Conservation (phyloP, 805 yeast genomes). For the Schwanniomyces polymorphus region DNA sequence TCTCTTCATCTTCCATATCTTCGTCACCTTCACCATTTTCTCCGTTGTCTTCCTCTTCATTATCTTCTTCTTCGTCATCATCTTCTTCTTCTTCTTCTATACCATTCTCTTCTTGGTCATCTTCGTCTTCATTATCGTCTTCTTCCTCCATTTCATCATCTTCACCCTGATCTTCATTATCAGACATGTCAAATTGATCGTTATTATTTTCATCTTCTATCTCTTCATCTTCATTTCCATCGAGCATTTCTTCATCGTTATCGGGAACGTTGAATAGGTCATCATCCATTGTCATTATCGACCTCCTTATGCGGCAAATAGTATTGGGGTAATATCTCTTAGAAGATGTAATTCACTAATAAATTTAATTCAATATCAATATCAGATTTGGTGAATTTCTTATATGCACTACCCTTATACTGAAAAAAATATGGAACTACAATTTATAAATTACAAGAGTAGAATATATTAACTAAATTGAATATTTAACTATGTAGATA, state of each 20-base stretch:
- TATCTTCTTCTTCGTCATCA: constrained; percentile 9
- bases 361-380: neutral
- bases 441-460: neutral
- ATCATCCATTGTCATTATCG: constrained; percentile 23
- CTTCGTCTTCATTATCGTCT: constrained; percentile 16
- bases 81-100: constrained; percentile 15
- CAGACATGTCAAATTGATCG: constrained; percentile 18
- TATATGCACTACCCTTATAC: neutral
- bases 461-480: neutral
- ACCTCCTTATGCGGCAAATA: neutral
- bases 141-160: constrained; percentile 18
- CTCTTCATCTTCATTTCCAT: constrained; percentile 7
- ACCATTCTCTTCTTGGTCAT: constrained; percentile 13
- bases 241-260: constrained; percentile 15
- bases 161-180: constrained; percentile 22
- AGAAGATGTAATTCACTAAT: neutral
- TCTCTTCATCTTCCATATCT: constrained; percentile 7
- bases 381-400: neutral
- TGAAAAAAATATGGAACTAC: neutral
- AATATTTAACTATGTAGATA: neutral
- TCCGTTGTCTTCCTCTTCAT: constrained; percentile 9
- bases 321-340: constrained; percentile 2
- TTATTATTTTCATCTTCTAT: constrained; percentile 12
- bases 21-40: constrained; percentile 9
- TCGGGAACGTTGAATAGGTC: constrained; percentile 24